Conservation (phyloP, 73 alveolate genomes). For the Diophrys sp. region DNA sequence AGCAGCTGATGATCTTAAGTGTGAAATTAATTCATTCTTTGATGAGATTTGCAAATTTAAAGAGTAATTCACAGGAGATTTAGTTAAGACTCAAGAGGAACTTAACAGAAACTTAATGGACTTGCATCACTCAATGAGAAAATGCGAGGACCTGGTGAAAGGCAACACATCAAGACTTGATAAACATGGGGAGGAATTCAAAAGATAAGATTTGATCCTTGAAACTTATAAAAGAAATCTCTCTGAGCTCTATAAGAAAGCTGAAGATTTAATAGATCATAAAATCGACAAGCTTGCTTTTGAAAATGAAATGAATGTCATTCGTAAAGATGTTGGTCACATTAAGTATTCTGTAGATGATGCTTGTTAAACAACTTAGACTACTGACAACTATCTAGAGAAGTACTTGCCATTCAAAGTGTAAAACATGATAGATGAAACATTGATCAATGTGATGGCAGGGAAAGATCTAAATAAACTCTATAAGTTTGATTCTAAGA, state of each 20-base stretch:
- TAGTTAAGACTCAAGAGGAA: constrained; percentile 11
- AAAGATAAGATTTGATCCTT: constrained; percentile 16
- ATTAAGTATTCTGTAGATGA: constrained; percentile 16
- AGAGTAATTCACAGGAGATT: constrained; percentile 17
- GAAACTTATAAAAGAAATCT: constrained; percentile 25
- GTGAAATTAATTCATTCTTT: constrained; percentile 21
- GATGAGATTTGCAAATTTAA: constrained; percentile 21
- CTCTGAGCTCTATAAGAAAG: constrained; percentile 14
- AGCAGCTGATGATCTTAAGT: constrained; percentile 31
- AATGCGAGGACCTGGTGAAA: constrained; percentile 8
- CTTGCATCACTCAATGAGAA: neutral
- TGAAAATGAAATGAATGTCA: constrained; percentile 14
- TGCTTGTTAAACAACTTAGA: constrained; percentile 4
- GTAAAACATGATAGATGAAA: constrained; percentile 36
- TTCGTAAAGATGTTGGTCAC: constrained; percentile 8
- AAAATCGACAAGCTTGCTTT: constrained; percentile 10
- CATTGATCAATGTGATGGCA: constrained; percentile 16
- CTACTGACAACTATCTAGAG: constrained; percentile 57
- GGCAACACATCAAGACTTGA: neutral
- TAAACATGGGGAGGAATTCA: constrained; percentile 8
- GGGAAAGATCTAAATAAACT: neutral
- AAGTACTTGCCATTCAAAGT: constrained; percentile 60
- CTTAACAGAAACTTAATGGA: neutral
- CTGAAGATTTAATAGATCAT: neutral
- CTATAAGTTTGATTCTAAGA: neutral